Conservation (phyloP, 2,329 filamentous ascomycete species). For the Alternaria panax region DNA sequence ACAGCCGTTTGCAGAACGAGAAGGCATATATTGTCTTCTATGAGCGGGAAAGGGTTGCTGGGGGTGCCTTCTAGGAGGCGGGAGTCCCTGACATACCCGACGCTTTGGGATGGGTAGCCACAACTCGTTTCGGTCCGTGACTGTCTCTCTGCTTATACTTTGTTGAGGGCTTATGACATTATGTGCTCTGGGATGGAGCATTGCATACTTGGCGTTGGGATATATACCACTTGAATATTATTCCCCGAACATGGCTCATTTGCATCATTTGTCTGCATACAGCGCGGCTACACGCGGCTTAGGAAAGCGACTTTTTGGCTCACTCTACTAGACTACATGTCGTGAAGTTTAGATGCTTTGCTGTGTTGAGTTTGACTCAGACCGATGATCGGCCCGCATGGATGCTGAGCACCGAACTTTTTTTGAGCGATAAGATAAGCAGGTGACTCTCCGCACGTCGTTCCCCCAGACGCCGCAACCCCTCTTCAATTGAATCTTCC, state of each 20-base stretch:
- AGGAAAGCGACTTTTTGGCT: not conserved
- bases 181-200: not conserved
- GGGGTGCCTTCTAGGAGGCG: slow-evolving; percentile 34
- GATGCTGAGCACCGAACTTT: slow-evolving; percentile 20
- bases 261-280: not conserved
- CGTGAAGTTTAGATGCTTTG: not conserved
- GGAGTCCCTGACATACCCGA: not conserved
- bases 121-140: not conserved
- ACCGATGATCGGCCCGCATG: slow-evolving; percentile 33
- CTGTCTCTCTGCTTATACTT: not conserved
- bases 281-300: not conserved
- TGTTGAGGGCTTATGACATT: slow-evolving; percentile 1
- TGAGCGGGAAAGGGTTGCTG: slow-evolving; percentile 52
- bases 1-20: slow-evolving; percentile 66
- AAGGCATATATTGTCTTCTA: slow-evolving; percentile 73
- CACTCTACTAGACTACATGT: not conserved
- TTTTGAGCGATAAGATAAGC: slow-evolving; percentile 29
- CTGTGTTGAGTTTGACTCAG: slow-evolving; percentile 1
- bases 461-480: slow-evolving; percentile 28
- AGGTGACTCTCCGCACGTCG: slow-evolving; percentile 19
- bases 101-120: not conserved
- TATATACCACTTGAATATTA: slow-evolving; percentile 16
- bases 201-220: slow-evolving; percentile 20
- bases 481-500: slow-evolving; percentile 2
- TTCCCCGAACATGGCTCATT: not conserved